Evolutionary conservation across 2,329 filamentous ascomycete species (phyloP), one percentile per base, ranked within the genome.

Genomic region (Neonectria punicea): DNA sequence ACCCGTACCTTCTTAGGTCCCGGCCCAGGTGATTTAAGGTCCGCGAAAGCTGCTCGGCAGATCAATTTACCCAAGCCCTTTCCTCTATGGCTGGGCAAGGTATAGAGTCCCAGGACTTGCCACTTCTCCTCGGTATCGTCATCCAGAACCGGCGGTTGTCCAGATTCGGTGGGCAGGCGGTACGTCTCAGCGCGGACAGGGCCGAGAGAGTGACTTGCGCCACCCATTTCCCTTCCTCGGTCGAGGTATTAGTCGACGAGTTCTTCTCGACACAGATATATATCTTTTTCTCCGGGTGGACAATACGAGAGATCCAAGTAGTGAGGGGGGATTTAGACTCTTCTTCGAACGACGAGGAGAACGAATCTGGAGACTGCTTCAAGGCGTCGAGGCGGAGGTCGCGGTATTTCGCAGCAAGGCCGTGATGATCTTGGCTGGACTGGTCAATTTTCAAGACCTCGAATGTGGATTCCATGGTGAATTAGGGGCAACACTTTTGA

Each of bases 111-210:
- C 8, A 43, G 25, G 55, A 63, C 54, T 18, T 63, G 61, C 61
- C 61, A 63, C 32, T 53, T 63, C 18, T 64, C 63, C 39, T 62
- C 53, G 7, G 58, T 39, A 1, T 53, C 60, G 13, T 54, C 60
- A 18, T 28, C 18, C 7, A 28, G 2, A 6, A 57, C 32, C 25
- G 28, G 36, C 1, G 53, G 60, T 18, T 58, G 54, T 18, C 60
- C 53, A 9, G 60, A 36, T 47, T 63, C 60, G 4, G 22, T 13
- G 2, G 47, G 39, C 2, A 53, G 60, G 2, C 25, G 25, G 13
- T 53, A 62, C 13, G 30, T 10, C 18, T 46, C 44, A 2, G 20
- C 20, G 20, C 28, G 8, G 6, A 57, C 20, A 28, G 60, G 60
- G 5, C 60, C 60, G 5, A 62, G 11, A 62, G 18, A 3, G 60